Percentiles rank a stretch among this genome's conserved stretches.
Conservation (phyloP, 371 early-diverging fungal species). For the Rhizopus stolonifer region DNA sequence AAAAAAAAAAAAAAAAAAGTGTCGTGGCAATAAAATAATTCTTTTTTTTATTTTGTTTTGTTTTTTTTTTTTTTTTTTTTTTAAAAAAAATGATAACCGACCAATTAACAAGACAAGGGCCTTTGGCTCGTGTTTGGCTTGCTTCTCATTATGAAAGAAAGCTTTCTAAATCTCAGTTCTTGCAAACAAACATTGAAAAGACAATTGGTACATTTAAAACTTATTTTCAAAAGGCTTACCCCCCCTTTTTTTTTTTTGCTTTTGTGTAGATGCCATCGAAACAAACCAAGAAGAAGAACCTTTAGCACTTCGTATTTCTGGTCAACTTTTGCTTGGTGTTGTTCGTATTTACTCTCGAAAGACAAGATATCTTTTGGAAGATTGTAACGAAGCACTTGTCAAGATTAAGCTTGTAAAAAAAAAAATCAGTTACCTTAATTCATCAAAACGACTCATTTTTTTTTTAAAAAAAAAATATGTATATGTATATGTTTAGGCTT, state of each 20-base stretch:
- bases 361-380: constrained; percentile 94
- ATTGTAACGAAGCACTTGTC: constrained; percentile 94
- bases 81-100: constrained; percentile 22
- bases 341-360: constrained; percentile 96
- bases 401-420: constrained; percentile 87
- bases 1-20: background rate
- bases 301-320: constrained; percentile 92
- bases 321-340: constrained; percentile 96
- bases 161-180: constrained; percentile 90
- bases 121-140: constrained; percentile 96
- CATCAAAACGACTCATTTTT: background rate
- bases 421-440: too few species aligned
- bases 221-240: background rate
- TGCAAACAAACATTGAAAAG: constrained; percentile 84
- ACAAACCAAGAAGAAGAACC: constrained; percentile 76
- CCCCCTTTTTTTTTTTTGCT: background rate
- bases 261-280: constrained; percentile 75
- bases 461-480: too few species aligned
- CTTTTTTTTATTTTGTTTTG: too few species aligned
- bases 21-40: constrained; percentile 1
- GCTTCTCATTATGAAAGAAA: constrained; percentile 98
- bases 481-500: too few species aligned
- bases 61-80: constrained; percentile 3
- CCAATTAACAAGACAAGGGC: constrained; percentile 75
- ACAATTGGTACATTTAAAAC: constrained; percentile 70